These are phyloP conservation scores for Chaetomium fimeti DNA, from an alignment of 495 filamentous ascomycete genomes.

Conservation along the genomic window DNA sequence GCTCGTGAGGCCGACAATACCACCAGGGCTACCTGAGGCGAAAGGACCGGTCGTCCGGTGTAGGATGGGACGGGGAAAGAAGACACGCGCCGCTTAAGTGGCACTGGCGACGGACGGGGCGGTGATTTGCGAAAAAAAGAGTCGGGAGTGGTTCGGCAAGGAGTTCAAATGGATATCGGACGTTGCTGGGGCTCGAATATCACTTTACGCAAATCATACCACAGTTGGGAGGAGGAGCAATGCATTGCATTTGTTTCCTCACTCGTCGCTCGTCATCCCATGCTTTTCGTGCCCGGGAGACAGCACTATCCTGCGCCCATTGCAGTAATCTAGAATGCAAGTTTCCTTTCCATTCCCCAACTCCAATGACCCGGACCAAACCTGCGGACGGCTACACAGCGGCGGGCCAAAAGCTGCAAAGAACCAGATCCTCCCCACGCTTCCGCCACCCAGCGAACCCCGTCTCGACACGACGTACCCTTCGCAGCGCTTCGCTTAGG, in stretches of 20 bases:
- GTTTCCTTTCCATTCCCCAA: conserved; percentile 41
- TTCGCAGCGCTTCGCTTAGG: conserved; percentile 45
- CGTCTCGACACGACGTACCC: conserved; percentile 20
- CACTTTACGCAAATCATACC: background rate
- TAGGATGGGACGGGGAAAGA: background rate
- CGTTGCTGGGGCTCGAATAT: background rate
- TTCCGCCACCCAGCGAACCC: conserved; percentile 18
- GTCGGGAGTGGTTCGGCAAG: background rate
- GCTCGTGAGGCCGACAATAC: background rate
- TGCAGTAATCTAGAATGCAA: conserved; percentile 34
- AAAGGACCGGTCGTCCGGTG: no score
- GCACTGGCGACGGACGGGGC: background rate
- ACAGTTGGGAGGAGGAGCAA: conserved; percentile 14
- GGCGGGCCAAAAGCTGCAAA: conserved; percentile 27
- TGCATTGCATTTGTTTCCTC: conserved; percentile 19
- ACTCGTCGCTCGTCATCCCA: conserved; percentile 12
- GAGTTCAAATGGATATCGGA: background rate
- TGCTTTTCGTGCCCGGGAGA: conserved; percentile 17
- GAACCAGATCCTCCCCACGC: conserved; percentile 13
- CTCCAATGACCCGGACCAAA: conserved; percentile 29
- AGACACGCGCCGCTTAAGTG: background rate
- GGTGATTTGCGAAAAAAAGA: background rate
- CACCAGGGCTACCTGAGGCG: no score
- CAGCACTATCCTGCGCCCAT: conserved; percentile 13
- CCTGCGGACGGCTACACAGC: conserved; percentile 17